These are phyloP conservation scores for Trifolium dubium DNA, from an alignment of 306 rosid species.

Conservation along the genomic window DNA sequence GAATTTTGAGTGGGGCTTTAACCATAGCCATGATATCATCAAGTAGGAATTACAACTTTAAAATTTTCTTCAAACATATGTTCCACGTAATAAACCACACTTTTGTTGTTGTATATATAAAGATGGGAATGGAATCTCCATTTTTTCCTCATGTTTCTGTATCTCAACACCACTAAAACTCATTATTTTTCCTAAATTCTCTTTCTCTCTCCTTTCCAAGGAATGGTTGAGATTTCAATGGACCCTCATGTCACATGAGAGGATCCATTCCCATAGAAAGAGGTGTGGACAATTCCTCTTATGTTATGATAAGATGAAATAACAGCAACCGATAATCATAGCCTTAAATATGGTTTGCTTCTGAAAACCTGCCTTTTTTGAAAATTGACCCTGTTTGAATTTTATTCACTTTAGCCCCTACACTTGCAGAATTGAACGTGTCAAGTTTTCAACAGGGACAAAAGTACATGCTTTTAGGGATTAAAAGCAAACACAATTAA, in stretches of 20 bases:
- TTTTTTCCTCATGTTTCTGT: too few species aligned
- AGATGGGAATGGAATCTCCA: not conserved
- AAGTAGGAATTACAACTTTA: not conserved
- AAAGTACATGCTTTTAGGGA: not conserved
- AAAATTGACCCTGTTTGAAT: not conserved
- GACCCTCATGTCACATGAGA: too few species aligned
- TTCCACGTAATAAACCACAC: not conserved
- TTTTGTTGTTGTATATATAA: not conserved
- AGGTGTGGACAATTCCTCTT: not conserved
- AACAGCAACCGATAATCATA: not conserved
- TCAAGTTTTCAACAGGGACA: not conserved
- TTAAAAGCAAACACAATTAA: not conserved
- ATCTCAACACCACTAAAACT: too few species aligned
- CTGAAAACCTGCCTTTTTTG: not conserved
- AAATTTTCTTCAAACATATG: not conserved
- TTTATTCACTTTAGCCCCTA: not conserved
- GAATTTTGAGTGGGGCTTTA: not conserved
- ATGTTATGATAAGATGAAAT: not conserved
- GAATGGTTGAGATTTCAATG: too few species aligned
- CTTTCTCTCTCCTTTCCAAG: too few species aligned
- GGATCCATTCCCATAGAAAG: too few species aligned
- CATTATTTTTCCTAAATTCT: too few species aligned
- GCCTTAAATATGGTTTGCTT: not conserved
- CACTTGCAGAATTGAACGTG: not conserved
- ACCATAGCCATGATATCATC: slow-evolving; percentile 1